phyloP scores from a whole-genome alignment of 208 protist genomes.

The Leishmania mexicana region DNA sequence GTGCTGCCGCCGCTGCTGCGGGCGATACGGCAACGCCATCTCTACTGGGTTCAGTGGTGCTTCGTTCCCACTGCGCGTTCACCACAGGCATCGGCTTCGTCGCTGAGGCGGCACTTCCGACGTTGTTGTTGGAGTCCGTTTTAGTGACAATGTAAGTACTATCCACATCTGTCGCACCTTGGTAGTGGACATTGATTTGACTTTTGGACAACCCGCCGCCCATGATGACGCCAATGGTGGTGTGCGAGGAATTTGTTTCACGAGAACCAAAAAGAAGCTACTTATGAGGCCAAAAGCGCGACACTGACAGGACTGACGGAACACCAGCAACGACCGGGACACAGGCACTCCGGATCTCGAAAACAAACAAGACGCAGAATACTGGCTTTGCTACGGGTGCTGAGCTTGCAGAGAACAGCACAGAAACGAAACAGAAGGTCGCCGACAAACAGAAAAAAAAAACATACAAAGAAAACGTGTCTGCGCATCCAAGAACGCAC shows the following conservation, averaged over 20 bases:
- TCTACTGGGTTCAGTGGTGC: too few species aligned
- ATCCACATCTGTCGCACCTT: slow-evolving; percentile 8
- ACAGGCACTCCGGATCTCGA: too few species aligned
- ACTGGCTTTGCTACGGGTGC: too few species aligned
- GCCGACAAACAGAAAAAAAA: not conserved
- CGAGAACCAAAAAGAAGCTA: not conserved
- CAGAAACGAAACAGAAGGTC: too few species aligned
- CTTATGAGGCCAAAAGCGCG: not conserved
- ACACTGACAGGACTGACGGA: not conserved
- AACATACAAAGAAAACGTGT: not conserved
- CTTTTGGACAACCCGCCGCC: slow-evolving; percentile 18
- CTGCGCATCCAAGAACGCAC: too few species aligned
- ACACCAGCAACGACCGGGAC: not conserved
- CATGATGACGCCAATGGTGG: slow-evolving; percentile 4
- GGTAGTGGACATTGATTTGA: slow-evolving; percentile 5
- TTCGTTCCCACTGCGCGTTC: not conserved
- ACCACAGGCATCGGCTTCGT: not conserved
- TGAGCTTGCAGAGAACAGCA: not conserved
- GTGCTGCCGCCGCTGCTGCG: not conserved
- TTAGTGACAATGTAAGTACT: slow-evolving; percentile 11
- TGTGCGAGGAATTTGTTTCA: not conserved
- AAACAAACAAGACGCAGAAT: too few species aligned
- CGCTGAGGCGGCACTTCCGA: not conserved
- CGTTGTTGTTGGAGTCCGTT: not conserved
- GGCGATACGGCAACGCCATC: not conserved